A percentile compares a stretch with the other conserved stretches of the same genome.
Evolutionary conservation across 148 eudicot genomes (phyloP).

Genomic region (Camellia sinensis): DNA sequence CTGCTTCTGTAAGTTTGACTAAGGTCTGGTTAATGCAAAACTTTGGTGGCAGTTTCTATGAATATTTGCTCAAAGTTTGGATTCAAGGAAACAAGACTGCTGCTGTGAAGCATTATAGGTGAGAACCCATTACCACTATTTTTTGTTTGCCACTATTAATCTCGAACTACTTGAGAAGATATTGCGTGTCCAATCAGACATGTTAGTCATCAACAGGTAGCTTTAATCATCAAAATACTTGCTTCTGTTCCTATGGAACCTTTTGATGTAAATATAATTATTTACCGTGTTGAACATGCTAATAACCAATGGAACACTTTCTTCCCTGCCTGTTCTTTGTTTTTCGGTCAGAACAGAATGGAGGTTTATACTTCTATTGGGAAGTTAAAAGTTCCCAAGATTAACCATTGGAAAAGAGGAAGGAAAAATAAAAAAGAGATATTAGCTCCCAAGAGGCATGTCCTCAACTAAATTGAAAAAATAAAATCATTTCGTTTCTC

Average conservation of each 20-base stretch:
- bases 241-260: neutral
- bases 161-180: neutral
- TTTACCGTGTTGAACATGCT: neutral
- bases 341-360: neutral
- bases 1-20: constrained; percentile 8
- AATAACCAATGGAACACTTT: neutral
- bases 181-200: neutral
- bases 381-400: neutral
- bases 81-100: constrained; percentile 93
- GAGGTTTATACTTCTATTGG: neutral
- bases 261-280: neutral
- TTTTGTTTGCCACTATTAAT: neutral
- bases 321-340: neutral
- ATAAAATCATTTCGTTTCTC: neutral
- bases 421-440: neutral
- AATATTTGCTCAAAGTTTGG: constrained; percentile 97
- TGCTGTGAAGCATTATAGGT: constrained; percentile 91
- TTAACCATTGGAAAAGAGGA: no score
- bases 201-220: neutral
- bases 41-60: constrained; percentile 80
- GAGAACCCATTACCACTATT: constrained; percentile 17
- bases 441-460: neutral
- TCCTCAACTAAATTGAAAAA: neutral
- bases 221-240: neutral
- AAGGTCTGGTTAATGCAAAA: constrained; percentile 13